These are phyloP conservation scores for Cucurbita maxima DNA, from an alignment of 306 rosid genomes.

Conservation along the genomic window DNA sequence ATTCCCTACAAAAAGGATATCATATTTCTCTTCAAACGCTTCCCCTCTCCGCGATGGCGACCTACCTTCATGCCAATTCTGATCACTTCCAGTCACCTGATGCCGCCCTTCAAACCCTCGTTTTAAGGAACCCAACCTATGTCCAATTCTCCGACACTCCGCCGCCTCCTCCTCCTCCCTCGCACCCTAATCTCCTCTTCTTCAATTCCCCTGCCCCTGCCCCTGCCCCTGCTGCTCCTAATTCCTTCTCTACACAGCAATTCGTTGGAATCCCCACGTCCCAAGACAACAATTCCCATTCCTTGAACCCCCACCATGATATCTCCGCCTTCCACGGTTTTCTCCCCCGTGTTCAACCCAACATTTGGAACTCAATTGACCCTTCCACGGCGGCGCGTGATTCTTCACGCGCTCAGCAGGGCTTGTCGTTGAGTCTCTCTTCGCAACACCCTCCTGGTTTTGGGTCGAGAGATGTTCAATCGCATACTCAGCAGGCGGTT, in stretches of 20 bases:
- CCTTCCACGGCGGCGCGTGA: conserved; percentile 60
- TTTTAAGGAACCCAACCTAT: conserved; percentile 81
- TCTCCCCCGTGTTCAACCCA: conserved; percentile 48
- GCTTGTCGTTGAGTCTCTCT: conserved; percentile 54
- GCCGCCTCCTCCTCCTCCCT: conserved; percentile 30
- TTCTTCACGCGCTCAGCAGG: conserved; percentile 48
- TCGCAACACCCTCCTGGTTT: conserved; percentile 47
- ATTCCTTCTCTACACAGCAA: conserved; percentile 24
- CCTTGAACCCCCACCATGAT: conserved; percentile 34
- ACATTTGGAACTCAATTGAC: conserved; percentile 55
- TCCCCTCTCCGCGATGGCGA: conserved; percentile 42
- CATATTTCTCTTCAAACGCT: conserved; percentile 11
- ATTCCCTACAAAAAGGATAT: conserved; percentile 12
- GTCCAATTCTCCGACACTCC: conserved; percentile 61
- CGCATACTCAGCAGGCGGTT: conserved; percentile 12
- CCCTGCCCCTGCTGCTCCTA: conserved; percentile 13
- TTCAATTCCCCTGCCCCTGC: conserved; percentile 30
- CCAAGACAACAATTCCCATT: conserved; percentile 36
- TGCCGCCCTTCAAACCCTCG: conserved; percentile 74
- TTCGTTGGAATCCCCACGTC: conserved; percentile 34
- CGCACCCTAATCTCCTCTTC: conserved; percentile 29
- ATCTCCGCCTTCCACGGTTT: conserved; percentile 75
- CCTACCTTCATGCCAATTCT: conserved; percentile 71
- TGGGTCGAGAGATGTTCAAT: conserved; percentile 37
- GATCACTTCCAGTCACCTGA: conserved; percentile 56